A percentile compares a stretch with the other conserved stretches of the same genome.
These are phyloP conservation scores for Glomus cerebriforme DNA, from an alignment of 192 early-diverging fungal species.

Conservation along the genomic window DNA sequence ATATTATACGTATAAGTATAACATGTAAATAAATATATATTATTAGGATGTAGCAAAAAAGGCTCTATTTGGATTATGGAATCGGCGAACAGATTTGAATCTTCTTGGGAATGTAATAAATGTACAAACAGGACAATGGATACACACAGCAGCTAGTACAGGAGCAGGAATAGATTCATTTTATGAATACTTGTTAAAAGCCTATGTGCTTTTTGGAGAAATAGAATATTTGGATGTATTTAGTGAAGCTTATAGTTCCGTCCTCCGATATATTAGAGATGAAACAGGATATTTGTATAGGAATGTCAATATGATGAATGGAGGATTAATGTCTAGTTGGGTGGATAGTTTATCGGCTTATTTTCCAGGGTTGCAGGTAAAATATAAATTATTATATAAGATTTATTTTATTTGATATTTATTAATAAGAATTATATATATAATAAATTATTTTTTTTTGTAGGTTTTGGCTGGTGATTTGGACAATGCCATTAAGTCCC, in stretches of 20 bases:
- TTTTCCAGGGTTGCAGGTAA: slow-evolving; percentile 89
- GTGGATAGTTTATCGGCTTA: slow-evolving; percentile 90
- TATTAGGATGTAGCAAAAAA: slow-evolving; percentile 55
- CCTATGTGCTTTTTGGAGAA: slow-evolving; percentile 87
- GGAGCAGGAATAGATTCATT: slow-evolving; percentile 93
- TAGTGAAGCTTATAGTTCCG: slow-evolving; percentile 68
- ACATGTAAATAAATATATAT: not conserved
- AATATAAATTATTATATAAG: not conserved
- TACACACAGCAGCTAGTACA: slow-evolving; percentile 67
- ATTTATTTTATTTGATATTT: not conserved
- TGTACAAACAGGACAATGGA: slow-evolving; percentile 72
- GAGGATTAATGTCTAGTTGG: slow-evolving; percentile 70
- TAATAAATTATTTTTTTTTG: not conserved
- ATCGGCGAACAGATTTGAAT: slow-evolving; percentile 66
- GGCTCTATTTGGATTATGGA: slow-evolving; percentile 82
- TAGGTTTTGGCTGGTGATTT: slow-evolving; percentile 86
- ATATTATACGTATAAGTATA: too few species aligned
- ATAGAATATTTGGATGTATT: slow-evolving; percentile 75
- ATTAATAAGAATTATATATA: not conserved
- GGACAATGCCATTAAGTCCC: slow-evolving; percentile 77
- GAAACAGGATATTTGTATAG: slow-evolving; percentile 77
- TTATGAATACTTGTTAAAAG: slow-evolving; percentile 91
- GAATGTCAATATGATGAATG: slow-evolving; percentile 82
- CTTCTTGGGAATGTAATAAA: slow-evolving; percentile 86
- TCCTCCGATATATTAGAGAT: slow-evolving; percentile 67